Percentiles rank a stretch among this genome's conserved stretches.
phyloP scores from a whole-genome alignment of 202 grass and related monocot genomes.

The Elaeis oleifera region DNA sequence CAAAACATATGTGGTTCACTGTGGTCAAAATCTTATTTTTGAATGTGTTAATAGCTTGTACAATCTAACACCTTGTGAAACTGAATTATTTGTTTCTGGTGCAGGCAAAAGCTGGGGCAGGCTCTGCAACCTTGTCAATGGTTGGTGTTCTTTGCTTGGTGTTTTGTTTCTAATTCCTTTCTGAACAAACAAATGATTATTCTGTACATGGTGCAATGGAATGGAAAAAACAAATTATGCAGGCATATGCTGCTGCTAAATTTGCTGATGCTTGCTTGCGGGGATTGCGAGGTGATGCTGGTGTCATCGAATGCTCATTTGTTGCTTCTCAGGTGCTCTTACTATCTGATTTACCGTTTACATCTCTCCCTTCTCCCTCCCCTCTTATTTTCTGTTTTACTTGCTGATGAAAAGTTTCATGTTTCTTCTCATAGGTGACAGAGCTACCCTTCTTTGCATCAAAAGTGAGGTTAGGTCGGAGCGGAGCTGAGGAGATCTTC shows the following conservation, averaged over 20 bases:
- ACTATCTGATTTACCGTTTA: not conserved
- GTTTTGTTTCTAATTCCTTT: not conserved
- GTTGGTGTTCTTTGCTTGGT: constrained; percentile 32
- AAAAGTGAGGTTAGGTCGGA: constrained; percentile 65
- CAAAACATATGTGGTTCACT: no score
- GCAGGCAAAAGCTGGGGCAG: constrained; percentile 89
- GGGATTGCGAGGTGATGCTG: constrained; percentile 65
- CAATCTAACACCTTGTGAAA: no score
- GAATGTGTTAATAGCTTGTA: not conserved
- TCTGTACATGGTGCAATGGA: not conserved
- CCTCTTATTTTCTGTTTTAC: not conserved
- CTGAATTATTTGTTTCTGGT: constrained; percentile 4
- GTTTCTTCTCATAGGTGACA: constrained; percentile 54
- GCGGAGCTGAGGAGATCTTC: constrained; percentile 66
- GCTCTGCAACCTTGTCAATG: constrained; percentile 94
- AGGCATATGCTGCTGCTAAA: constrained; percentile 88
- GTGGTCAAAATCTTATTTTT: no score
- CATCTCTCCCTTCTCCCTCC: not conserved
- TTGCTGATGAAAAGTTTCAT: constrained; percentile 7
- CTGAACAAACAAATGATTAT: not conserved
- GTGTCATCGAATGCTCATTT: constrained; percentile 81
- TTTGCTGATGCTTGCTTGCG: constrained; percentile 83
- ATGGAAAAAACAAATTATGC: not conserved
- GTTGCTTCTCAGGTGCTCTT: constrained; percentile 57
- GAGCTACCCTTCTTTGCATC: constrained; percentile 88